Evolutionary conservation across 345 rosid genomes (phyloP), one percentile per base, ranked within the genome.

Genomic region (Microthlaspi erraticum): DNA sequence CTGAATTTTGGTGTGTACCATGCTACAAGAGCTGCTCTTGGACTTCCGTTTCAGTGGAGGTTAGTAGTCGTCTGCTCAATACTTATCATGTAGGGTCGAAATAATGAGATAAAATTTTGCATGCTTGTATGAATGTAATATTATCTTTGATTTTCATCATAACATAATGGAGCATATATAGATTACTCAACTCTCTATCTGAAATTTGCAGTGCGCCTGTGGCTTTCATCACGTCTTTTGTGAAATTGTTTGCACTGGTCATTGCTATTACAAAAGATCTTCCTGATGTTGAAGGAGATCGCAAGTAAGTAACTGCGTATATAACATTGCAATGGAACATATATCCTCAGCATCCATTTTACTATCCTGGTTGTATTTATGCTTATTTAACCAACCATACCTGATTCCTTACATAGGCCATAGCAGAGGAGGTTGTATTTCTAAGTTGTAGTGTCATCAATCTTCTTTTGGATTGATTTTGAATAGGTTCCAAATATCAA

Each of bases 261-360:
- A 91, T 93, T 68, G 98, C 97, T 68, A 87, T 93, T 71, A 91
- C 98, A 39, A 89, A 89, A 75, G 98, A 93, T 83, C 96, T 93
- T 73, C 94, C 97, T 36, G 96, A 91, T 72, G 94, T 91, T 26
- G 98, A 93, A 72, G 98, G 98, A 44, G 98, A 91, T 85, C 92
- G 91, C 79, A 91, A 89, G 98, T 93, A 84, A 84, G 92, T 77
- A 18, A 43, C 7, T 57, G 55, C 66, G 46, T 7, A 8, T 68
- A 23, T 29, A 64, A 56, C 29, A 13, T 53, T 7, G 16, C 44
- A 41, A n/a, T 41, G 44, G 44, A 13, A 1, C 14, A 41, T 12
- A 4, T 39, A 39, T 1, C 11, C 13, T 43, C 9, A 14, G 10
- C 32, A 0, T 19, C 49, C 9, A 39, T 31, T 71, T 31, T 53